These are phyloP conservation scores for Melampsora abietis-canadensis DNA, from an alignment of 1,284 basidiomycete genomes.

Conservation along the genomic window DNA sequence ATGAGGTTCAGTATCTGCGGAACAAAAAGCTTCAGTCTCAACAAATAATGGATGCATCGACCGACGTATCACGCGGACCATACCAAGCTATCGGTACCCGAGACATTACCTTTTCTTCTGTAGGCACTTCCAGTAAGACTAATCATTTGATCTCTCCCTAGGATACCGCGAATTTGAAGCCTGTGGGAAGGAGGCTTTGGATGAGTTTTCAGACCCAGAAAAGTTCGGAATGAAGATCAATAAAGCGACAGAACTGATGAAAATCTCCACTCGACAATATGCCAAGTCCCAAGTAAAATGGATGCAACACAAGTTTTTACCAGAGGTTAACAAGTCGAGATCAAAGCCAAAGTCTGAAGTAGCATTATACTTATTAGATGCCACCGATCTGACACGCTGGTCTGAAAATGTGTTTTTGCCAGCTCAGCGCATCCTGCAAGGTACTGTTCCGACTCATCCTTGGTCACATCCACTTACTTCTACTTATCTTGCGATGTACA, in stretches of 20 bases:
- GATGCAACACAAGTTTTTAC: slow-evolving; percentile 85
- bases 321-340: slow-evolving; percentile 61
- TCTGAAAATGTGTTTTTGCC: slow-evolving; percentile 51
- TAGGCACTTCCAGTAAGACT: neutral
- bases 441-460: slow-evolving; percentile 24
- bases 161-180: slow-evolving; percentile 35
- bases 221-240: slow-evolving; percentile 55
- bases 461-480: neutral
- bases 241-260: slow-evolving; percentile 72
- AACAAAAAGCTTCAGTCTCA: slow-evolving; percentile 10
- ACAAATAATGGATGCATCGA: slow-evolving; percentile 43
- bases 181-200: neutral
- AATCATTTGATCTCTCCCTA: neutral
- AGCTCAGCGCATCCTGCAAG: slow-evolving; percentile 47
- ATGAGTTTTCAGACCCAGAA: neutral
- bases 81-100: slow-evolving; percentile 87
- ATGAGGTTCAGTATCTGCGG: slow-evolving; percentile 68
- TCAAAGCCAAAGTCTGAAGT: slow-evolving; percentile 51
- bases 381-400: slow-evolving; percentile 67
- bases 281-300: slow-evolving; percentile 87
- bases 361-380: slow-evolving; percentile 64
- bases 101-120: slow-evolving; percentile 9
- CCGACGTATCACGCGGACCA: slow-evolving; percentile 74
- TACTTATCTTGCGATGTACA: neutral
- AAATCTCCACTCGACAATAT: slow-evolving; percentile 82